phyloP scores from a whole-genome alignment of 2,329 filamentous ascomycete genomes.

The Sphaerostilbella broomeana region DNA sequence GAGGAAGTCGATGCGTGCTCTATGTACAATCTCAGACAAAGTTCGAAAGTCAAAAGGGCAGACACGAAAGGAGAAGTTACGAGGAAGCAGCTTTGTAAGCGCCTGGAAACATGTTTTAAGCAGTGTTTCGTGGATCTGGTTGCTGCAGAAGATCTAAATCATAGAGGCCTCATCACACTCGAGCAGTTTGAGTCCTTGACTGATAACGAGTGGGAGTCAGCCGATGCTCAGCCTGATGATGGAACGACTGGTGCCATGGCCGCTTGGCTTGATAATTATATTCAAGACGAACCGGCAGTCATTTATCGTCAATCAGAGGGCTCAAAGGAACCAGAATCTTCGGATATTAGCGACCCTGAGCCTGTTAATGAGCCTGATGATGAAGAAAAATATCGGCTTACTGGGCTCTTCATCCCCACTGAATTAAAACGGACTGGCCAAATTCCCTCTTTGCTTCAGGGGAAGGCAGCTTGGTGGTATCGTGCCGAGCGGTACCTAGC shows the following conservation, averaged over 20 bases:
- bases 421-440: slow-evolving; percentile 1
- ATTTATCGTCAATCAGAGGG: background rate
- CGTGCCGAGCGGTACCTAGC: slow-evolving; percentile 15
- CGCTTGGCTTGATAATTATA: slow-evolving; percentile 16
- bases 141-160: slow-evolving; percentile 45
- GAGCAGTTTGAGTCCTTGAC: slow-evolving; percentile 57
- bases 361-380: slow-evolving; percentile 1
- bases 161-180: slow-evolving; percentile 52
- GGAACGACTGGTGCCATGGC: background rate
- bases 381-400: background rate
- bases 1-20: slow-evolving; percentile 58
- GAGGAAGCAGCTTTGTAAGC: slow-evolving; percentile 11
- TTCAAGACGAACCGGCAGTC: background rate
- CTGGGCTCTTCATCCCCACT: slow-evolving; percentile 4
- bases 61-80: slow-evolving; percentile 7
- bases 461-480: slow-evolving; percentile 12
- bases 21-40: slow-evolving; percentile 53
- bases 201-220: slow-evolving; percentile 35
- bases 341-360: too few species aligned
- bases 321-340: too few species aligned
- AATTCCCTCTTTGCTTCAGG: slow-evolving; percentile 7
- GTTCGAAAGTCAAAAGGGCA: slow-evolving; percentile 13
- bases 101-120: slow-evolving; percentile 13
- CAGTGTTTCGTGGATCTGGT: slow-evolving; percentile 39
- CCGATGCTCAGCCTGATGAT: background rate